Evolutionary conservation across 2,329 filamentous ascomycete species (phyloP), one percentile per base, ranked within the genome.

Genomic region (Aspergillus puulaauensis): DNA sequence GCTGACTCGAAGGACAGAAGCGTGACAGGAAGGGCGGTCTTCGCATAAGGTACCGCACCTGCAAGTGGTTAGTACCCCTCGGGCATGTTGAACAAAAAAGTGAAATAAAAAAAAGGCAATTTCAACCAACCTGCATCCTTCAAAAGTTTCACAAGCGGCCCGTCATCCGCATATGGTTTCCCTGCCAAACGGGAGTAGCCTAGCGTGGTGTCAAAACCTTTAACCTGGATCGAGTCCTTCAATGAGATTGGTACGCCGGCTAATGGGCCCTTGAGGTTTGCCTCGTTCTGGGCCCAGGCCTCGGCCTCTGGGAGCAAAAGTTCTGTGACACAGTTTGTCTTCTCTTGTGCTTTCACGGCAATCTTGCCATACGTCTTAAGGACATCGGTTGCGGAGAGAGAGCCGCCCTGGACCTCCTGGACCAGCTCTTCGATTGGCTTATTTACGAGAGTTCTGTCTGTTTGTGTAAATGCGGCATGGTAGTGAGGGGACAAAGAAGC

Each of bases 301-400:
- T 96, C 90, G 0, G 91, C 91, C 55, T 88, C 87, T 0, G 85
- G 81, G 39, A 97, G 83, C 78, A 97, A 84, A 56, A 97, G 80
- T 75, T 97, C 93, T 0, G 93, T 97, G 12, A 96, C 77, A 69
- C 91, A 96, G 73, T 97, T 97, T 2, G 92, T 96, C 75, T 89
- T 89, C 61, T 88, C 83, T 37, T 97, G 93, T 1, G 91, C 93
- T 68, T 87, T 88, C 52, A 96, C 72, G 0, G 93, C 90, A 19
- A 93, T 87, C 74, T 96, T 96, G 68, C 90, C 90, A 72, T 97
- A 98, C 11, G 91, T 86, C 59, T 82, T 86, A n/a, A 97, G 85
- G 47, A 97, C 84, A 60, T 91, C 86, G 23, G 88, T 72, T 0
- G 93, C 87, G 12, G 83, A 81, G 49, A 86, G 79, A 53, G 80